Evolutionary conservation across 441 rosid genomes (phyloP).

Genomic region (Euphorbia schlechtendalii): DNA sequence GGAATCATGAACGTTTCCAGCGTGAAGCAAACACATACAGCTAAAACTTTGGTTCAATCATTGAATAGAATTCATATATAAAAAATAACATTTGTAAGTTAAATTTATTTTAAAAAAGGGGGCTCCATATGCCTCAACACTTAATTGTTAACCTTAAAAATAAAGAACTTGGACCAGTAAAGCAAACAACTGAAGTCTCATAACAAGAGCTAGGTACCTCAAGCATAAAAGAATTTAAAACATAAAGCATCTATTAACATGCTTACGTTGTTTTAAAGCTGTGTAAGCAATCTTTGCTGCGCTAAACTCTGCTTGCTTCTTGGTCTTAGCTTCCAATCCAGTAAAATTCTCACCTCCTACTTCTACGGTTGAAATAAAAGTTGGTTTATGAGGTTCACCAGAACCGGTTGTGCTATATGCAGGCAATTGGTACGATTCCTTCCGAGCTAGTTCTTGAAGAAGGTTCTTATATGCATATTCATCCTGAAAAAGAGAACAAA

Average conservation of each 20-base stretch:
- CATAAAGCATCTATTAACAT: background rate
- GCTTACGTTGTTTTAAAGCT: conserved; percentile 26
- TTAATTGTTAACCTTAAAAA: no score
- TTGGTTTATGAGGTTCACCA: conserved; percentile 48
- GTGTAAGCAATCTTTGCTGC: conserved; percentile 75
- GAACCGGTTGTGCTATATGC: conserved; percentile 35
- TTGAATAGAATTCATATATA: background rate
- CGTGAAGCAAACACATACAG: background rate
- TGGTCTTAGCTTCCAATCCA: conserved; percentile 52
- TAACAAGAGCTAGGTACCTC: background rate
- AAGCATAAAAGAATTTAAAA: background rate
- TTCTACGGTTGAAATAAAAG: conserved; percentile 53
- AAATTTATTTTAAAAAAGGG: background rate
- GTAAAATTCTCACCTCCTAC: conserved; percentile 40
- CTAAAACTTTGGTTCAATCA: background rate
- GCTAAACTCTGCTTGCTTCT: conserved; percentile 65
- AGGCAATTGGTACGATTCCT: conserved; percentile 40
- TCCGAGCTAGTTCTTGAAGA: conserved; percentile 67
- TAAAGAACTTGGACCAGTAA: no score
- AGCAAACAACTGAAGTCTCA: no score
- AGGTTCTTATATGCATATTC: conserved; percentile 58
- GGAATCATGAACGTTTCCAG: background rate
- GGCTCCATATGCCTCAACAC: background rate
- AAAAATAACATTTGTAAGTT: background rate
- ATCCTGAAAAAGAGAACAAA: conserved; percentile 28